Conservation (phyloP, 2,329 filamentous ascomycete genomes). For the Verticillium klebahnii region DNA sequence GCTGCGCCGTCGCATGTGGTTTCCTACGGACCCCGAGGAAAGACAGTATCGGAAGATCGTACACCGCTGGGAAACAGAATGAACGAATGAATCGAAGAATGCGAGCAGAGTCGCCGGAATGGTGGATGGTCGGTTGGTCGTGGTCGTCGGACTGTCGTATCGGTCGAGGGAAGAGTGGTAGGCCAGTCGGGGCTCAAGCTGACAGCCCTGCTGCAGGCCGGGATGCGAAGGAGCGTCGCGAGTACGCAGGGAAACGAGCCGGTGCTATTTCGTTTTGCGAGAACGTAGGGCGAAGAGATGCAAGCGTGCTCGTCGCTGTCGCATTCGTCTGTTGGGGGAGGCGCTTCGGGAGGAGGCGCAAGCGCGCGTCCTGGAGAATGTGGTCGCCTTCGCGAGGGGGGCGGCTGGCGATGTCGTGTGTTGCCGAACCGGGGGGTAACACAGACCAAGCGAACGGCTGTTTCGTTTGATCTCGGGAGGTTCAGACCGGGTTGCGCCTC, state of each 20-base stretch:
- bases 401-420: background rate
- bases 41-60: background rate
- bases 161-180: background rate
- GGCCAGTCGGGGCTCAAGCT: background rate
- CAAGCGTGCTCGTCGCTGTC: background rate
- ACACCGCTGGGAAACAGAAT: background rate
- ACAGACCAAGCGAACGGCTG: background rate
- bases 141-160: background rate
- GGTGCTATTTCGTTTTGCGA: background rate
- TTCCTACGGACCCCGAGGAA: background rate
- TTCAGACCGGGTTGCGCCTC: background rate
- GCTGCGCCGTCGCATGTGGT: background rate
- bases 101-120: background rate
- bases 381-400: background rate
- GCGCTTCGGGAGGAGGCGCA: background rate
- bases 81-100: background rate
- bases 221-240: background rate
- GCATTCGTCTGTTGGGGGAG: background rate
- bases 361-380: constrained; percentile 1
- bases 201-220: background rate
- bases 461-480: constrained; percentile 1
- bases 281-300: background rate
- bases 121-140: background rate
- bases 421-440: background rate
- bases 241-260: background rate